These are phyloP conservation scores for Quercus cerris DNA, from an alignment of 306 rosid species.

Conservation along the genomic window DNA sequence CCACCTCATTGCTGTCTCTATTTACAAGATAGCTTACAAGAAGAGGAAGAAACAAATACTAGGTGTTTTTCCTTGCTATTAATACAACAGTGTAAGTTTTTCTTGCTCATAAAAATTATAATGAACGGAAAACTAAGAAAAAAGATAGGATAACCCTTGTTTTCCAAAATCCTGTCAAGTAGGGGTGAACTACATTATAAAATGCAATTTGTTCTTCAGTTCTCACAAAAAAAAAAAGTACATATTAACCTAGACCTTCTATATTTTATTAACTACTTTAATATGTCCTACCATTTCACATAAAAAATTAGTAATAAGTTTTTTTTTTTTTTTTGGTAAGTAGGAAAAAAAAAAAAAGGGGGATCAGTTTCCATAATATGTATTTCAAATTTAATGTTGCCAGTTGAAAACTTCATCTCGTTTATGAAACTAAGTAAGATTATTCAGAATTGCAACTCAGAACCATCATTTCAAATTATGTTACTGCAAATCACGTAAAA, in stretches of 20 bases:
- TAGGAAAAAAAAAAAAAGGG: no score
- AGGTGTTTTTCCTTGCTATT: not conserved
- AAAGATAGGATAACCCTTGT: not conserved
- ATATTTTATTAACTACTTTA: not conserved
- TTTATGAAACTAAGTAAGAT: not conserved
- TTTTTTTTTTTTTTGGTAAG: no score
- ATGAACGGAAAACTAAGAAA: not conserved
- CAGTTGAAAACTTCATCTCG: not conserved
- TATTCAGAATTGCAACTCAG: not conserved
- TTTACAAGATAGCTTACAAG: no score
- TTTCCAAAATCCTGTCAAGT: not conserved
- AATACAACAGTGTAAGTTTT: not conserved
- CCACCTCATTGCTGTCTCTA: no score
- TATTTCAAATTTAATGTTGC: not conserved
- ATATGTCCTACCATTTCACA: conserved; percentile 1
- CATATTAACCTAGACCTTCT: not conserved
- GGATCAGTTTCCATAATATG: not conserved
- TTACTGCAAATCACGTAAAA: not conserved
- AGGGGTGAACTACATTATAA: not conserved
- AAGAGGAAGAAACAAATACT: not conserved
- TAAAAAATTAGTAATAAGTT: not conserved
- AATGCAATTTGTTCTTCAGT: not conserved
- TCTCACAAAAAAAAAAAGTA: not conserved
- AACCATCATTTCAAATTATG: not conserved
- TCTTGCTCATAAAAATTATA: not conserved